A percentile compares a stretch with the other conserved stretches of the same genome.
These are phyloP conservation scores for Linnemannia exigua DNA, from an alignment of 192 early-diverging fungal species.

Conservation along the genomic window DNA sequence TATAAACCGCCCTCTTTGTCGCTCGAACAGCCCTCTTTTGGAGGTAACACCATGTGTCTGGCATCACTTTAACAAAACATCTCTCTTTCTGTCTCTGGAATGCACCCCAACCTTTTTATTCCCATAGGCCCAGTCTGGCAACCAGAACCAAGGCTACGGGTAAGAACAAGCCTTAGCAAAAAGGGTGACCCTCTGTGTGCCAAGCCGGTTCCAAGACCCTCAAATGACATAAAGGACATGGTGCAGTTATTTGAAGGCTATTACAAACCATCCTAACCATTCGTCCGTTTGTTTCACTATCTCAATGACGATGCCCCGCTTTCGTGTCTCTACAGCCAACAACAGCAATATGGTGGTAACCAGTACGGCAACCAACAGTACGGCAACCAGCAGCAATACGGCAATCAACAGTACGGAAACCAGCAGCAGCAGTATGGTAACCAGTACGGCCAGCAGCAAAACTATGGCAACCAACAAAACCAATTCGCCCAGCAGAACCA, in stretches of 20 bases:
- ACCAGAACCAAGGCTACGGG: constrained; percentile 50
- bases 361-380: constrained; percentile 34
- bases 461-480: constrained; percentile 25
- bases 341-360: constrained; percentile 36
- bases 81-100: background rate
- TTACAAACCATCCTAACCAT: background rate
- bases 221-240: background rate
- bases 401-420: constrained; percentile 8
- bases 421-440: constrained; percentile 19
- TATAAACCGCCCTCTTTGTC: background rate
- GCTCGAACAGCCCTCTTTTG: background rate
- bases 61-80: background rate
- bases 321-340: constrained; percentile 1
- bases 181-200: background rate
- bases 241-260: background rate
- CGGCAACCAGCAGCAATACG: constrained; percentile 24
- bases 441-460: constrained; percentile 38
- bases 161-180: constrained; percentile 2
- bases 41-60: background rate
- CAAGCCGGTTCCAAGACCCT: background rate
- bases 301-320: background rate
- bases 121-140: constrained; percentile 43
- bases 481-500: constrained; percentile 48
- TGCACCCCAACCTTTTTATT: background rate
- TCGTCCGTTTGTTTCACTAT: constrained; percentile 1